These are phyloP conservation scores for Orbilia quercus DNA, from an alignment of 2,329 filamentous ascomycete species.

Conservation along the genomic window DNA sequence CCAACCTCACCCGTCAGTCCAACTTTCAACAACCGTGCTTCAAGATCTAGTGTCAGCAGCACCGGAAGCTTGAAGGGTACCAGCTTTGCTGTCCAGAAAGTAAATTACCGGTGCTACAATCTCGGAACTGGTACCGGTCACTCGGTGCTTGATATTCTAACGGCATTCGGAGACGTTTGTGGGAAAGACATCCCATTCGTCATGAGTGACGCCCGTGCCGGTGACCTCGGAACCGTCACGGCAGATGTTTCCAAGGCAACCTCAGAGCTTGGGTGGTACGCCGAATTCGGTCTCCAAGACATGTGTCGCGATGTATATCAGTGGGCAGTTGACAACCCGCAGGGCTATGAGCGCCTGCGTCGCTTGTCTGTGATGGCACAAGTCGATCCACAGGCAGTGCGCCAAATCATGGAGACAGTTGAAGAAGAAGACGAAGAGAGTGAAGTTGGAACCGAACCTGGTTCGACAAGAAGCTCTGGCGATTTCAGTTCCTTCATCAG, in stretches of 20 bases:
- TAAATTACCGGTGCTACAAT: conserved; percentile 65
- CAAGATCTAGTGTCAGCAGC: conserved; percentile 35
- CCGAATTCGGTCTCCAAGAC: conserved; percentile 58
- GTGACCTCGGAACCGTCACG: conserved; percentile 66
- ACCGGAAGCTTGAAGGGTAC: conserved; percentile 24
- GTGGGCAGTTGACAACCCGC: conserved; percentile 56
- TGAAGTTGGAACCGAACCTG: conserved; percentile 15
- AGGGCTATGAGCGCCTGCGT: conserved; percentile 56
- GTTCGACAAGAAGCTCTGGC: conserved; percentile 30
- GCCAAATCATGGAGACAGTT: conserved; percentile 50
- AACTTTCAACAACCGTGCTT: conserved; percentile 28
- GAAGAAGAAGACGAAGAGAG: conserved; percentile 45
- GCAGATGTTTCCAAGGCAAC: conserved; percentile 64
- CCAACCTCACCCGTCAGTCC: conserved; percentile 45
- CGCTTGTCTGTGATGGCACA: conserved; percentile 51
- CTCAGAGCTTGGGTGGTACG: conserved; percentile 65
- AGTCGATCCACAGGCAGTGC: conserved; percentile 39
- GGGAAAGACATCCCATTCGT: conserved; percentile 63
- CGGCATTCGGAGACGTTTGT: conserved; percentile 63
- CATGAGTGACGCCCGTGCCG: conserved; percentile 63
- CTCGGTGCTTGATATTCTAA: conserved; percentile 65
- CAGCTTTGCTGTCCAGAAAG: conserved; percentile 25
- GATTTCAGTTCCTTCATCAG: conserved; percentile 49
- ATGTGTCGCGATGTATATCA: conserved; percentile 57
- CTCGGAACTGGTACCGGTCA: conserved; percentile 66